Percentiles rank a stretch among this genome's conserved stretches.
phyloP scores from a whole-genome alignment of 2,329 filamentous ascomycete species.

The Nothophoma quercina region DNA sequence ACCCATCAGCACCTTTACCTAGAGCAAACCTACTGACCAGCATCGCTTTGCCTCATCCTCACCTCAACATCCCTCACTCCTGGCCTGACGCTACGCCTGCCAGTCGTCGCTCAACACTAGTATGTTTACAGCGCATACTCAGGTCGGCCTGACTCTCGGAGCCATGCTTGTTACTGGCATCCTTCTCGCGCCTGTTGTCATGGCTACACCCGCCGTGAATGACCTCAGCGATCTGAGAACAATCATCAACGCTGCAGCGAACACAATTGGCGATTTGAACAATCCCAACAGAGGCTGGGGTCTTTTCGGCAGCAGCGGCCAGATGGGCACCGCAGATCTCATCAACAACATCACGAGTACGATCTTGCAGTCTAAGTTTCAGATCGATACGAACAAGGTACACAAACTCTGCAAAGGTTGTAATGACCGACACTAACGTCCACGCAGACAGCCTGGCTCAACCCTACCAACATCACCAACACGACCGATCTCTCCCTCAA shows the following conservation, averaged over 20 bases:
- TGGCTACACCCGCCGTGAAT: constrained; percentile 37
- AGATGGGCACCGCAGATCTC: constrained; percentile 42
- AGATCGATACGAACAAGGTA: constrained; percentile 43
- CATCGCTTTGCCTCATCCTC: constrained; percentile 19
- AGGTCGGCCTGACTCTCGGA: constrained; percentile 7
- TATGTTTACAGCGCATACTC: constrained; percentile 3
- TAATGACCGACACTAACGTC: not conserved
- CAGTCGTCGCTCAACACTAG: constrained; percentile 1
- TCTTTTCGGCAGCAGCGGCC: constrained; percentile 18
- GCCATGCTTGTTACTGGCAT: constrained; percentile 40
- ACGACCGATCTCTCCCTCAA: constrained; percentile 14
- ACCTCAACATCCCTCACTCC: constrained; percentile 12
- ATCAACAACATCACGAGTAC: constrained; percentile 44
- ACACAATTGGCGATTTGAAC: constrained; percentile 35
- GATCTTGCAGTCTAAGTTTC: constrained; percentile 40
- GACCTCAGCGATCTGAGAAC: constrained; percentile 39
- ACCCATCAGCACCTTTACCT: constrained; percentile 14
- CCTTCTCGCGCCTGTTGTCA: constrained; percentile 31
- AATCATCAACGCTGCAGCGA: constrained; percentile 39
- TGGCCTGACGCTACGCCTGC: not conserved
- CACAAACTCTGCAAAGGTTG: not conserved
- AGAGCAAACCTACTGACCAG: constrained; percentile 26
- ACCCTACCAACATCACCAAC: constrained; percentile 10
- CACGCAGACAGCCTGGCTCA: constrained; percentile 30
- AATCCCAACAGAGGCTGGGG: constrained; percentile 42